These are phyloP conservation scores for Cercophora samala DNA, from an alignment of 495 filamentous ascomycete genomes.

Conservation along the genomic window DNA sequence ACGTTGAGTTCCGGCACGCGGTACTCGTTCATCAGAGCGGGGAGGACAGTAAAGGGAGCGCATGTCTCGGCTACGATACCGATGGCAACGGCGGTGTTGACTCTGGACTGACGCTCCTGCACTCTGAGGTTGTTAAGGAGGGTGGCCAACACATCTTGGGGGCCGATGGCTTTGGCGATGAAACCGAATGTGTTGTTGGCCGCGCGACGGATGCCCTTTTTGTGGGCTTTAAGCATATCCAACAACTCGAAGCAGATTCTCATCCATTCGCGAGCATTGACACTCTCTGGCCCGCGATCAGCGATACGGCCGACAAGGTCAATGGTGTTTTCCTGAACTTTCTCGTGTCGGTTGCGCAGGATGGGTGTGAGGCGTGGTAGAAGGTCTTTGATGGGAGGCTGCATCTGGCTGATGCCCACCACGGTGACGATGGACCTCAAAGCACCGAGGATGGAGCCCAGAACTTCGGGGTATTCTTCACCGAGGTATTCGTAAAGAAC, in stretches of 20 bases:
- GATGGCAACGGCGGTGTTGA: slow-evolving; percentile 97
- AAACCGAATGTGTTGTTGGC: slow-evolving; percentile 99
- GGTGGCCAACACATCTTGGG: slow-evolving; percentile 93
- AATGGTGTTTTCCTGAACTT: slow-evolving; percentile 99
- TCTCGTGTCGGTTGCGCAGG: slow-evolving; percentile 96
- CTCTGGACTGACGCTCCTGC: slow-evolving; percentile 95
- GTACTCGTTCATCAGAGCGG: slow-evolving; percentile 99
- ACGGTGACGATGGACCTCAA: slow-evolving; percentile 96
- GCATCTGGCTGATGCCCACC: slow-evolving; percentile 97
- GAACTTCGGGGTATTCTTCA: slow-evolving; percentile 97
- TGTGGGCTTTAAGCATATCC: slow-evolving; percentile 99
- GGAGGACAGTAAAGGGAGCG: slow-evolving; percentile 97
- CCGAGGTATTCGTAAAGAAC: slow-evolving; percentile 99
- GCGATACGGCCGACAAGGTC: slow-evolving; percentile 98
- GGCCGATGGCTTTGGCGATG: slow-evolving; percentile 98
- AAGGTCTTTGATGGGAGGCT: slow-evolving; percentile 96
- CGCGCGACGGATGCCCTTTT: slow-evolving; percentile 96
- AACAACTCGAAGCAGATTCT: slow-evolving; percentile 98
- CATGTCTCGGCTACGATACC: slow-evolving; percentile 99
- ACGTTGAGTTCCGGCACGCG: slow-evolving; percentile 98
- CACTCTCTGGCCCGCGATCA: slow-evolving; percentile 90
- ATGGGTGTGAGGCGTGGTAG: slow-evolving; percentile 95
- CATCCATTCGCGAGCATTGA: slow-evolving; percentile 99
- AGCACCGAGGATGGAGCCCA: slow-evolving; percentile 94
- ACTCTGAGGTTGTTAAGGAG: slow-evolving; percentile 95